phyloP scores from a whole-genome alignment of 306 rosid species.

The barrel medic (Medicago truncatula) region MtrunA17r5.0-ANR NC_053042.1:4102501-4103000 shows the following conservation, averaged over 20 bases:
- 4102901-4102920: conserved; percentile 73
- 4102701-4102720: not conserved
- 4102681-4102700: conserved; percentile 13
- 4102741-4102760: conserved; percentile 38
- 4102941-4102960: conserved; percentile 68
- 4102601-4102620: conserved; percentile 69
- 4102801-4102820: conserved; percentile 39
- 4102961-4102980: conserved; percentile 62
- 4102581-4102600: conserved; percentile 82
- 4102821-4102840: conserved; percentile 45
- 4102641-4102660: conserved; percentile 88
- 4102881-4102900: conserved; percentile 42
- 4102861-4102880: conserved; percentile 42
- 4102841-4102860: conserved; percentile 38
- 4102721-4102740: conserved; percentile 20
- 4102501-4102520: conserved; percentile 34
- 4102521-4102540: conserved; percentile 63
- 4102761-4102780: conserved; percentile 96
- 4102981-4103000: conserved; percentile 16
- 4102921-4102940: conserved; percentile 80
- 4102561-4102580: conserved; percentile 77
- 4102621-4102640: conserved; percentile 96
- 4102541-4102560: conserved; percentile 90
- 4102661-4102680: conserved; percentile 57
- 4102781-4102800: conserved; percentile 63